Evolutionary conservation across 23 red algal species (phyloP), one percentile per base, ranked within the genome.

Genomic region (Gracilaria gracilis): DNA sequence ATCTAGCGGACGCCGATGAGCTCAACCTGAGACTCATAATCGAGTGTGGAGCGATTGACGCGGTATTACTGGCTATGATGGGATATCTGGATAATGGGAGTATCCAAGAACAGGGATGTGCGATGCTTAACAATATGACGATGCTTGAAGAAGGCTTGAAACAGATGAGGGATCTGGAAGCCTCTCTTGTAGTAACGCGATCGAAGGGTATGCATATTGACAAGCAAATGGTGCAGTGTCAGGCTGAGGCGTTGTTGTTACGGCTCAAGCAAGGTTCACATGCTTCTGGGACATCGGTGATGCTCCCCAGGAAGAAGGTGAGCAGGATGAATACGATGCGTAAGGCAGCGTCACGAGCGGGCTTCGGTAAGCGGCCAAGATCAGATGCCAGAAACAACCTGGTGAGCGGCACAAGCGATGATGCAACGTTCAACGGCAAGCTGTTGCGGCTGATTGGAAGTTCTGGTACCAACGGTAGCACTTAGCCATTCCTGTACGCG

Each of bases 101-200:
- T 46, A 88, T 94, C 75, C 92, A 94, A 79, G 92, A 94, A 57
- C 92, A 94, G 55, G 82, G 64, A 57, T 81, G 51, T 55, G 92
- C 92, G 20, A 87, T 94, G 83, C 24, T 94, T 57, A 44, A 70
- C 61, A 87, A 88, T 48, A 87, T 94, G 73, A 74, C 92, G 62
- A 46, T 82, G 51, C 67, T 61, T 32, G 92, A 88, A 38, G 74
- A 94, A 32, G 69, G 78, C 25, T 47, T 81, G 35, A 58, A 58
- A 35, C 71, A 38, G 20, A 82, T 88, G 74, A 82, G 61, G 48
- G 92, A 82, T 8, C 44, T 88, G 32, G 83, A 82, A 39, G 75
- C 85, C 17, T 49, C 38, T 35, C 35, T 65, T 40, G 72, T 94
- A 21, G 74, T 87, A 0, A 40, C 29, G 33, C 23, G 61, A 1